Evolutionary conservation across 768 basidiomycete species (phyloP).

Genomic region (Psilocybe tampanensis): DNA sequence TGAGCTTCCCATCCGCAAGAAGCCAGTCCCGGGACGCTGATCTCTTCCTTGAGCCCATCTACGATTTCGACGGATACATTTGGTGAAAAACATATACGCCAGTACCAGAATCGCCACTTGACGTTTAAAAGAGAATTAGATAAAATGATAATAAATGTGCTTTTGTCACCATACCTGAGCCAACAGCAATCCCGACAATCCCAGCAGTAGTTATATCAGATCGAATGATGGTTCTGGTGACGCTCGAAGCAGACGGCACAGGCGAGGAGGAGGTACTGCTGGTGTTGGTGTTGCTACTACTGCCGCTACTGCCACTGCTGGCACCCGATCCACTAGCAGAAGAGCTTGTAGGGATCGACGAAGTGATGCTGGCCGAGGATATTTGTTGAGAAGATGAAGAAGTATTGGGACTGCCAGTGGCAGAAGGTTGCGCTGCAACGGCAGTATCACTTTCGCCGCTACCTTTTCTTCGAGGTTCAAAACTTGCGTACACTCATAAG

Average conservation of each 20-base stretch:
- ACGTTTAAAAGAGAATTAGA: neutral
- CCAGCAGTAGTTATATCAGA: slow-evolving; percentile 11
- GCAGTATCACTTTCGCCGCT: neutral
- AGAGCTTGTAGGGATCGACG: neutral
- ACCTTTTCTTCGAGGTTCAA: slow-evolving; percentile 1
- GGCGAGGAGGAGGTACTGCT: neutral
- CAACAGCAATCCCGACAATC: slow-evolving; percentile 18
- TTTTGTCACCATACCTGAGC: slow-evolving; percentile 14
- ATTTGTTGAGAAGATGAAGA: neutral
- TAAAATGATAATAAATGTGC: neutral
- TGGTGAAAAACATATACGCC: slow-evolving; percentile 19
- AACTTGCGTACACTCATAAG: neutral
- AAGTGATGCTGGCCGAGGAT: neutral
- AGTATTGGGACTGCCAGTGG: neutral
- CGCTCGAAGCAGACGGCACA: neutral
- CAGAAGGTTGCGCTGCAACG: neutral
- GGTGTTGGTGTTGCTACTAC: neutral
- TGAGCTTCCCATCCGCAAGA: slow-evolving; percentile 9
- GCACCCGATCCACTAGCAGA: neutral
- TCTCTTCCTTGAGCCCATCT: slow-evolving; percentile 20
- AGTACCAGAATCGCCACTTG: slow-evolving; percentile 23
- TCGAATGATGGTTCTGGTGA: neutral
- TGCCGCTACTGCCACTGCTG: neutral
- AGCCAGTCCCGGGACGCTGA: slow-evolving; percentile 15
- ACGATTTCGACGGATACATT: slow-evolving; percentile 19